Evolutionary conservation across 2,329 filamentous ascomycete genomes (phyloP), one percentile per base, ranked within the genome.

Genomic region (Chaetomiaceae sp.): DNA sequence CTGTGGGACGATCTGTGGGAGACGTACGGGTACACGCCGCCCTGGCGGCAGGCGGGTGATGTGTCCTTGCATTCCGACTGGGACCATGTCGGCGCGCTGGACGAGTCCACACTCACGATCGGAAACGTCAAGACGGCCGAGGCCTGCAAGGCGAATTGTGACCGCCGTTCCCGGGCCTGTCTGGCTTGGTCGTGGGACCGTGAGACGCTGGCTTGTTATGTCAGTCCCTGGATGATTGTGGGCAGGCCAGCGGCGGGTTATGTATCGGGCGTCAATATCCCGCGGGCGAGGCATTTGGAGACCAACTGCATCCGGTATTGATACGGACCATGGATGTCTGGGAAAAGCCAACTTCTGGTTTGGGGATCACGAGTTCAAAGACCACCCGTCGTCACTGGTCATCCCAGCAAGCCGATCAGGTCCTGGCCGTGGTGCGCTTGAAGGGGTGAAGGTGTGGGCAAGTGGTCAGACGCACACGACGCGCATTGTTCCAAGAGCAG

Each of bases 1-100:
- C 66, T 73, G 46, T 79, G 77, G 77, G 66, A 70, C 31, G 69
- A 78, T 38, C 58, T 82, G 20, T 77, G 75, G 69, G 64, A 69
- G 40, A 65, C 77, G 13, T 79, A 77, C 58, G 71, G 70, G 13
- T 65, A 66, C 33, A 66, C 69, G 6, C 41, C 39, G 62, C 69
- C 43, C 61, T 75, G 55, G 63, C 66, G 12, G 34, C 48, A 53
- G 10, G 34, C 27, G 3, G 42, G 33, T 1, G 58, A 65, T 42
- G 68, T 69, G 17, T 65, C n/a, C n/a, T n/a, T 72, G 48, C 63
- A 68, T 48, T 45, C 61, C 20, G 67, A 69, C 34, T 67, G 68
- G 54, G 76, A 81, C 58, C 73, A 75, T 57, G 76, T 80, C 14
- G 77, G 77, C 0, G 68, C 69, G 43, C 65, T 67, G 19, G 75